These are phyloP conservation scores for Lodderomyces oxycetoniae DNA, from an alignment of 1,139 yeast species.

Conservation along the genomic window DNA sequence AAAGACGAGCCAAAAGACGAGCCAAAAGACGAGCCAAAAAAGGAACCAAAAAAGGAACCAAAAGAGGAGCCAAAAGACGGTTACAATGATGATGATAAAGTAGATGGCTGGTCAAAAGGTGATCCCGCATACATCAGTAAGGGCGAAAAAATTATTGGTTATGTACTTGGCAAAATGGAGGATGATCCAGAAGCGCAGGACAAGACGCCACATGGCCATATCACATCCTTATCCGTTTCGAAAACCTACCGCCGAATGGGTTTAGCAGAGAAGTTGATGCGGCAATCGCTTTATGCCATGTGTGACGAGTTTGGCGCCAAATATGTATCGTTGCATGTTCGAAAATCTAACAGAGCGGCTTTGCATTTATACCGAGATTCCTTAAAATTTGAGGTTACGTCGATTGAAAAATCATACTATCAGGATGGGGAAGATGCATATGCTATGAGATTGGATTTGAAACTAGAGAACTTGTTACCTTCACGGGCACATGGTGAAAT, in stretches of 20 bases:
- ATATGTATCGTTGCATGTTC: slow-evolving; percentile 87
- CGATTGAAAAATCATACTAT: slow-evolving; percentile 81
- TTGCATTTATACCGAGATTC: slow-evolving; percentile 87
- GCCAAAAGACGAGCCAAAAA: too few species aligned
- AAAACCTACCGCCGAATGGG: slow-evolving; percentile 95
- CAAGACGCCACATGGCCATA: slow-evolving; percentile 84
- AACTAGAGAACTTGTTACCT: slow-evolving; percentile 57
- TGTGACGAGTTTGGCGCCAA: slow-evolving; percentile 79
- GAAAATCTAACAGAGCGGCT: slow-evolving; percentile 93
- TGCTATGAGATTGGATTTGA: slow-evolving; percentile 74
- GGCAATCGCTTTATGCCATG: slow-evolving; percentile 74
- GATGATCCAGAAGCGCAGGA: slow-evolving; percentile 80
- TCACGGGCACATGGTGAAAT: slow-evolving; percentile 40
- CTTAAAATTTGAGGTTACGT: slow-evolving; percentile 71
- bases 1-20: too few species aligned
- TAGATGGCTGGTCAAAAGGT: slow-evolving; percentile 27
- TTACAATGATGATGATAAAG: slow-evolving; percentile 32
- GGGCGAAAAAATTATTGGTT: slow-evolving; percentile 86
- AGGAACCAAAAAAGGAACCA: too few species aligned
- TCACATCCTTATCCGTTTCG: slow-evolving; percentile 92
- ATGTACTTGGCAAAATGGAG: slow-evolving; percentile 93
- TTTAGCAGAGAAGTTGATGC: slow-evolving; percentile 87
- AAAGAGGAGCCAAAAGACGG: too few species aligned
- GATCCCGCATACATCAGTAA: slow-evolving; percentile 54
- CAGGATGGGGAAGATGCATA: slow-evolving; percentile 99